A percentile compares a stretch with the other conserved stretches of the same genome.
Evolutionary conservation across 116 monocot genomes (phyloP).

Genomic region (Papilionanthe hybrid): DNA sequence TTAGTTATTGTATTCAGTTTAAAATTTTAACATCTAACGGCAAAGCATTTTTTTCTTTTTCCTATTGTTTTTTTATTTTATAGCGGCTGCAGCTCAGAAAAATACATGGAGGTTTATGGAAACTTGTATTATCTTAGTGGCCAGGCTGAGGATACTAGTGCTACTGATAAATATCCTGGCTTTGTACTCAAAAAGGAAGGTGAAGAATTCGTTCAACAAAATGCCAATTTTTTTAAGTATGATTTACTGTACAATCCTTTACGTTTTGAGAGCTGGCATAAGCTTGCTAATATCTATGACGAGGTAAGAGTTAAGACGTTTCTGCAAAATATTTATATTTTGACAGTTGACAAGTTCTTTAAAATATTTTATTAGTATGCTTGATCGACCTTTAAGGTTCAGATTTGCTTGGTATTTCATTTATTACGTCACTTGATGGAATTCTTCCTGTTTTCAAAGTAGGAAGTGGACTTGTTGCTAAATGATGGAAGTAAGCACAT

Average conservation of each 20-base stretch:
- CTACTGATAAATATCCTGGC: constrained; percentile 86
- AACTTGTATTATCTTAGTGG: constrained; percentile 88
- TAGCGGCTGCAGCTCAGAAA: constrained; percentile 43
- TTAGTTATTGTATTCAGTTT: not conserved
- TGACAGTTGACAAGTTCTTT: not conserved
- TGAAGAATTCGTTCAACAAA: constrained; percentile 89
- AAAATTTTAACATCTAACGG: not conserved
- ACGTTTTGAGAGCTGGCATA: constrained; percentile 98
- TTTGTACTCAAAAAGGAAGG: constrained; percentile 98
- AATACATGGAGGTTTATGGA: constrained; percentile 82
- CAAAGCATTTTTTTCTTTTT: not conserved
- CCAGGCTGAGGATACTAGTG: constrained; percentile 92
- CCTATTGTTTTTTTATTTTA: constrained; percentile 10
- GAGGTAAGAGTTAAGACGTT: constrained; percentile 37
- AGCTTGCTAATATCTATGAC: constrained; percentile 98
- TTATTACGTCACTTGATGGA: not conserved
- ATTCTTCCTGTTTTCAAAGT: constrained; percentile 11
- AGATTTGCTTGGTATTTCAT: not conserved
- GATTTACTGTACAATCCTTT: constrained; percentile 91
- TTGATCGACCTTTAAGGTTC: not conserved
- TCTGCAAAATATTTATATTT: not conserved
- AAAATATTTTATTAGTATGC: not conserved
- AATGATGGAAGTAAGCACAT: constrained; percentile 99
- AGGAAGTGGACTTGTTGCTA: constrained; percentile 95
- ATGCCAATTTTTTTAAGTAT: constrained; percentile 86